Evolutionary conservation across 2,329 filamentous ascomycete genomes (phyloP).

Genomic region (Ambrosiella xylebori): DNA sequence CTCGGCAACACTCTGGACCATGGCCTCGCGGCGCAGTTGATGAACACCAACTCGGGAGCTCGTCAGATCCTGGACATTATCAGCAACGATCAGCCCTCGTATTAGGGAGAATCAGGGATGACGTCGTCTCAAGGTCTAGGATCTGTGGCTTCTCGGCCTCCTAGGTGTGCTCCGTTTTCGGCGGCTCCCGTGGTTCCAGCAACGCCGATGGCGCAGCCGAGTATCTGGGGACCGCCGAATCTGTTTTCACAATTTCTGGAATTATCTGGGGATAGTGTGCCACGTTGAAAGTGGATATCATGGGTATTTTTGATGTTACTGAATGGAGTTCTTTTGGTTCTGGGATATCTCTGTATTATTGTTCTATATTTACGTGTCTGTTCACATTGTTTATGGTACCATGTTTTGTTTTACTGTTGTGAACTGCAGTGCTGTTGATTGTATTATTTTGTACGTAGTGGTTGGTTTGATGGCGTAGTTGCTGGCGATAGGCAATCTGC

Average conservation of each 20-base stretch:
- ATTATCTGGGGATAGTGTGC: no score
- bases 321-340: neutral
- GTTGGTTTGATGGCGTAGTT: neutral
- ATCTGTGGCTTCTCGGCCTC: no score
- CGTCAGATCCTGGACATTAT: slow-evolving; percentile 19
- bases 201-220: no score
- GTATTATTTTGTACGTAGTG: neutral
- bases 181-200: no score
- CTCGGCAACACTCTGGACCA: slow-evolving; percentile 30
- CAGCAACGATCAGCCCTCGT: neutral
- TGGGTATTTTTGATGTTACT: neutral
- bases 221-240: no score
- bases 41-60: slow-evolving; percentile 24
- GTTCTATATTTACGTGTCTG: neutral
- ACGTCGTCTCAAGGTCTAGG: neutral
- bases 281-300: neutral
- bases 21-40: slow-evolving; percentile 28
- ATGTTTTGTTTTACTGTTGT: neutral
- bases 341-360: neutral
- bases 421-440: neutral
- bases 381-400: neutral
- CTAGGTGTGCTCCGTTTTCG: no score
- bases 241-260: no score
- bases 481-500: no score
- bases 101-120: neutral